Conservation (phyloP, 495 filamentous ascomycete species). For the Aspergillus biplanus region DNA sequence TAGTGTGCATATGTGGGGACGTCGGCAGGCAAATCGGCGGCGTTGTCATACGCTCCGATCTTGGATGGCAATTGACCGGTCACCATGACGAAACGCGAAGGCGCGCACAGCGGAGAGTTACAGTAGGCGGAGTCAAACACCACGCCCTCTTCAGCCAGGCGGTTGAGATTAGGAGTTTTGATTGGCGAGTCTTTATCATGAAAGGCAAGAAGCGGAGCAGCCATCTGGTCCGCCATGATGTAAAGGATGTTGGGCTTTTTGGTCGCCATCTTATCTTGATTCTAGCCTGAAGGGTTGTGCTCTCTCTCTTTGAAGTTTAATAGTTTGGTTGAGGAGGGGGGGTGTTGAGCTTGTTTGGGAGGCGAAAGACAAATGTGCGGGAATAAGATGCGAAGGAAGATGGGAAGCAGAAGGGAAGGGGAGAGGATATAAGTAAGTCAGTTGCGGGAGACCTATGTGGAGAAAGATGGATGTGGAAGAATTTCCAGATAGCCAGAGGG, state of each 20-base stretch:
- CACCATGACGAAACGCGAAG: conserved; percentile 86
- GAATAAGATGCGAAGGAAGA: conserved; percentile 21
- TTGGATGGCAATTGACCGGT: conserved; percentile 84
- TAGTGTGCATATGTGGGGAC: conserved; percentile 88
- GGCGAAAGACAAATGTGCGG: not conserved
- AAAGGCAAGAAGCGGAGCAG: conserved; percentile 80
- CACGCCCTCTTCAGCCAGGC: conserved; percentile 74
- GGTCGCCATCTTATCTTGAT: conserved; percentile 37
- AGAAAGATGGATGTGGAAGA: conserved; percentile 11
- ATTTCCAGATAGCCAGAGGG: conserved; percentile 16
- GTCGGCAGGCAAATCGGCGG: conserved; percentile 71
- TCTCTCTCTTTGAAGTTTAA: not conserved
- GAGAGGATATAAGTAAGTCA: conserved; percentile 22
- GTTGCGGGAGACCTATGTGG: conserved; percentile 12
- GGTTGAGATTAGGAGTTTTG: conserved; percentile 83
- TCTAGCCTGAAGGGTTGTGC: not conserved
- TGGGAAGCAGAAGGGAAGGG: conserved; percentile 22
- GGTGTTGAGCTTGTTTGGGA: not conserved
- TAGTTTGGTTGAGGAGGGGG: not conserved
- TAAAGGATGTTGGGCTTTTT: conserved; percentile 76
- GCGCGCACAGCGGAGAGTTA: conserved; percentile 85
- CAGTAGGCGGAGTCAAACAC: conserved; percentile 90
- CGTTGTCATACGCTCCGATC: conserved; percentile 88
- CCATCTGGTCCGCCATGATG: conserved; percentile 93
- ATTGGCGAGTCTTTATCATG: conserved; percentile 80